Evolutionary conservation across 1,284 basidiomycete species (phyloP).

Genomic region (Cryptococcus wingfieldii): DNA sequence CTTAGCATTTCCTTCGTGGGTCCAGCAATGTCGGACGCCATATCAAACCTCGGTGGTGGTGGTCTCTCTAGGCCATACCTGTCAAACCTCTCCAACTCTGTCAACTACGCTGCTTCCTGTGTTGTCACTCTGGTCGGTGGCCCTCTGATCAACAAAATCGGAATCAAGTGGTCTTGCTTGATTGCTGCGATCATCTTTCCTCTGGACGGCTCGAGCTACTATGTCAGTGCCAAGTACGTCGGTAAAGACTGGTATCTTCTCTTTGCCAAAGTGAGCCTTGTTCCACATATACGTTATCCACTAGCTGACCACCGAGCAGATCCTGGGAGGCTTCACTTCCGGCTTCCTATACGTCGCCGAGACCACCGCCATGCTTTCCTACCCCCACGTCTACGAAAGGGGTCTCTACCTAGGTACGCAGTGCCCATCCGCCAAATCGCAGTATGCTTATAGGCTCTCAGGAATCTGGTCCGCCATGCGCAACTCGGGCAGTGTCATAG

Average conservation of each 20-base stretch:
- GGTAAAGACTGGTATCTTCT: conserved; percentile 23
- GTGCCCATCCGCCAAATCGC: neutral
- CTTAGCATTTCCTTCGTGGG: conserved; percentile 23
- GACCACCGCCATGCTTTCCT: conserved; percentile 33
- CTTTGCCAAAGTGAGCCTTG: conserved; percentile 14
- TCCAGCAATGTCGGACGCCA: conserved; percentile 30
- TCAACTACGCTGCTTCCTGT: conserved; percentile 20
- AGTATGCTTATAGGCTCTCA: neutral
- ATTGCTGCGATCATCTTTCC: conserved; percentile 22
- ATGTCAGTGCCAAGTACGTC: conserved; percentile 18
- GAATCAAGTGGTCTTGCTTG: conserved; percentile 30
- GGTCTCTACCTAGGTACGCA: conserved; percentile 22
- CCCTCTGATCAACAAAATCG: conserved; percentile 34
- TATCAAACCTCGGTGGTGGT: conserved; percentile 29
- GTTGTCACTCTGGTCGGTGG: conserved; percentile 28
- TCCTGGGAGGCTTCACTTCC: conserved; percentile 15
- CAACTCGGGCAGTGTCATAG: conserved; percentile 23
- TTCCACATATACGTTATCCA: neutral
- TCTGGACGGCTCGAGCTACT: conserved; percentile 21
- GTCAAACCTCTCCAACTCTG: conserved; percentile 20
- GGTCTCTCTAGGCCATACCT: conserved; percentile 26
- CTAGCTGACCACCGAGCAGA: neutral
- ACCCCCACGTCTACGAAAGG: conserved; percentile 23
- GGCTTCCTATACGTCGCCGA: conserved; percentile 36
- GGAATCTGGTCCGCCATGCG: conserved; percentile 30